A percentile compares a stretch with the other conserved stretches of the same genome.
Conservation (phyloP, 1,139 yeast species). For the Hanseniaspora sp. region DNA sequence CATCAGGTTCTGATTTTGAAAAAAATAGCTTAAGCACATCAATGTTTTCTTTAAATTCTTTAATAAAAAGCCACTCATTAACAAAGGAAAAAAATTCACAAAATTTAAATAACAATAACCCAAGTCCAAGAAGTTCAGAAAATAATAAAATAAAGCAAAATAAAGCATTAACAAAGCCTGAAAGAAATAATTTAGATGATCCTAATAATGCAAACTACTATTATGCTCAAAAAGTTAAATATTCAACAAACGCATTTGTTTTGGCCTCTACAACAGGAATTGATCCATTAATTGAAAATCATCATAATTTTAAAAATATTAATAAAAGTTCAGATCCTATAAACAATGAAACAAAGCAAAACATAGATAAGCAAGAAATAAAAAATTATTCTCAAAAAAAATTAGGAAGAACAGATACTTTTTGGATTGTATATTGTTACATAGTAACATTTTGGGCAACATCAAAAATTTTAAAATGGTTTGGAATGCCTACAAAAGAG, state of each 20-base stretch:
- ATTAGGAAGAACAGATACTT: slow-evolving; percentile 22
- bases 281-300: slow-evolving; percentile 39
- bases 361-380: background rate
- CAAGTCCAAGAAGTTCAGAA: background rate
- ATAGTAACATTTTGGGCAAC: slow-evolving; percentile 88
- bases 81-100: too few species aligned
- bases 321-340: slow-evolving; percentile 14
- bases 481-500: slow-evolving; percentile 68
- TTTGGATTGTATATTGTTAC: slow-evolving; percentile 74
- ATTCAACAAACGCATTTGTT: slow-evolving; percentile 35
- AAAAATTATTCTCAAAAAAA: slow-evolving; percentile 21
- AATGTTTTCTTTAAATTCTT: too few species aligned
- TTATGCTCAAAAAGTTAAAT: slow-evolving; percentile 59
- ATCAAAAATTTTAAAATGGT: slow-evolving; percentile 53
- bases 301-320: too few species aligned
- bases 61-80: too few species aligned
- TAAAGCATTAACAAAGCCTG: slow-evolving; percentile 63
- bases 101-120: too few species aligned
- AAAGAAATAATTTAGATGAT: slow-evolving; percentile 54
- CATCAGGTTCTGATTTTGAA: too few species aligned
- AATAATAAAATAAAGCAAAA: slow-evolving; percentile 34
- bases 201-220: slow-evolving; percentile 66
- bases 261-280: slow-evolving; percentile 67
- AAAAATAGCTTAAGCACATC: too few species aligned
- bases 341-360: background rate